Conservation (phyloP, 2,329 filamentous ascomycete species). For the Diaporthe longicolla region DNA sequence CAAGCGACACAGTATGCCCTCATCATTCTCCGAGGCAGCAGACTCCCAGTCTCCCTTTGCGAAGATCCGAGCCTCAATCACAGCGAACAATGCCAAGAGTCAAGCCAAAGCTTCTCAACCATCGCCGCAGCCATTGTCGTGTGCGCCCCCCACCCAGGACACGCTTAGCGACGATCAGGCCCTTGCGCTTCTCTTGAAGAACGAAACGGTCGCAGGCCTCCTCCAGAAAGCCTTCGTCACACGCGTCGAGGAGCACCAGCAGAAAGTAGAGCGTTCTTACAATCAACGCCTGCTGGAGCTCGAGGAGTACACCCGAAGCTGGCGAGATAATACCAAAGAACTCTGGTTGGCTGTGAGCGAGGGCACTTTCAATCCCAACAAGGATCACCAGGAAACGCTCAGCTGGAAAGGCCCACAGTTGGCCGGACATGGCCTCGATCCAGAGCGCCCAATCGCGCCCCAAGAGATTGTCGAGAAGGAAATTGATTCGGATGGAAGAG, state of each 20-base stretch:
- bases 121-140: not conserved
- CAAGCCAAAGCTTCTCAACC: not conserved
- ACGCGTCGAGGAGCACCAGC: slow-evolving; percentile 27
- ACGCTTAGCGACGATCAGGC: slow-evolving; percentile 25
- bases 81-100: not conserved
- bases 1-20: not conserved
- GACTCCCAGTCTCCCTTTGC: not conserved
- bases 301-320: slow-evolving; percentile 32
- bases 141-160: not conserved
- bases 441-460: not conserved
- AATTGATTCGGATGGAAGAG: not conserved
- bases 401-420: slow-evolving; percentile 28
- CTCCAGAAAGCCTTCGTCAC: slow-evolving; percentile 5
- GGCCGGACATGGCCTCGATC: not conserved
- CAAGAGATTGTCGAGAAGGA: slow-evolving; percentile 1
- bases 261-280: slow-evolving; percentile 14
- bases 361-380: not conserved
- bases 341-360: slow-evolving; percentile 4
- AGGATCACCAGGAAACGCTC: not conserved
- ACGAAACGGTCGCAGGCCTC: not conserved
- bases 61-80: not conserved
- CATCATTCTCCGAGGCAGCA: accelerated
- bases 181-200: slow-evolving; percentile 10
- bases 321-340: slow-evolving; percentile 24
- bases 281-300: slow-evolving; percentile 13